Evolutionary conservation across 176 grass and related monocot species (phyloP).

Genomic region (Phragmites australis): DNA sequence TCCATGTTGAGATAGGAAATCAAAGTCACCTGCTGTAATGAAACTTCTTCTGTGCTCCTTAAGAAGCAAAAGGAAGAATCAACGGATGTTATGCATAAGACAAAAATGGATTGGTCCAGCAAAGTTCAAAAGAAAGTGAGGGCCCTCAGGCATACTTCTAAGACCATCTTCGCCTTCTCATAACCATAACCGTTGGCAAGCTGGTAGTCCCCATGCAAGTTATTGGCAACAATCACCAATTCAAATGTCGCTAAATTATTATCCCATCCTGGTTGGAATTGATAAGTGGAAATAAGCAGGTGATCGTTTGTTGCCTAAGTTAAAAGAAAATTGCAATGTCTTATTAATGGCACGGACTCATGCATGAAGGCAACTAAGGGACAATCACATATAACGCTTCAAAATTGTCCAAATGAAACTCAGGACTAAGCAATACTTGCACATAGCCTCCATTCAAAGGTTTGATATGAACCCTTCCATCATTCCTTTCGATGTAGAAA

Average conservation of each 20-base stretch:
- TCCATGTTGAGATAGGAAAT: conserved; percentile 58
- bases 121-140: conserved; percentile 3
- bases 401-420: conserved; percentile 8
- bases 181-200: conserved; percentile 78
- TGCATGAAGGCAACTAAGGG: conserved; percentile 2
- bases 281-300: conserved; percentile 66
- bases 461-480: conserved; percentile 67
- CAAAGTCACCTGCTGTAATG: conserved; percentile 65
- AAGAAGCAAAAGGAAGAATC: conserved; percentile 26
- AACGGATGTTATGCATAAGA: background rate
- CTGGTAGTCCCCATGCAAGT: conserved; percentile 78
- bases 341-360: conserved; percentile 14
- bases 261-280: conserved; percentile 69
- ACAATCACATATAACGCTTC: conserved; percentile 28
- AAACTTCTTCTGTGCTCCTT: conserved; percentile 72
- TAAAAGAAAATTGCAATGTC: conserved; percentile 38
- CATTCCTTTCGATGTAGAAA: conserved; percentile 68
- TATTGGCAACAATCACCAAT: conserved; percentile 67
- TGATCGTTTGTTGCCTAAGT: conserved; percentile 66
- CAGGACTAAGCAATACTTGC: conserved; percentile 38
- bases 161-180: conserved; percentile 43
- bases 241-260: conserved; percentile 75
- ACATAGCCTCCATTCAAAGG: conserved; percentile 63
- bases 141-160: conserved; percentile 52
- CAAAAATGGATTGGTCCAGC: background rate